Conservation (phyloP, 345 rosid species). For the Camelina hispida region DNA sequence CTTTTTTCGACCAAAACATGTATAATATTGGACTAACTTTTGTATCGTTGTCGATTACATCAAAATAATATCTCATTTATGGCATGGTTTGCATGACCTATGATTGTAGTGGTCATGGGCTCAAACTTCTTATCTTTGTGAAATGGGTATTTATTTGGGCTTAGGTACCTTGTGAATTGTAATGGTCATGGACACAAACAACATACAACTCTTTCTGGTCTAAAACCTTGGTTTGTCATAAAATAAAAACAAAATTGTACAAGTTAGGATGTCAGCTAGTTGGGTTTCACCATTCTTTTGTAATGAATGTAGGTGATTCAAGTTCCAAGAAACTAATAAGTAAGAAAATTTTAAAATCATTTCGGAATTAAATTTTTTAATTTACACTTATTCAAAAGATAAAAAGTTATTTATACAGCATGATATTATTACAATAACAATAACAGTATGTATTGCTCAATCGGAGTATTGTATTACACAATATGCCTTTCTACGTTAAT, state of each 20-base stretch:
- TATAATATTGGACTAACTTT: neutral
- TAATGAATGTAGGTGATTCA: slow-evolving; percentile 34
- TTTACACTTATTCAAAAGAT: slow-evolving; percentile 8
- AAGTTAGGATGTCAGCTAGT: slow-evolving; percentile 1
- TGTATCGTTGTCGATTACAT: neutral
- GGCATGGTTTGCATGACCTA: too few species aligned
- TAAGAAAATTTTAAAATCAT: neutral
- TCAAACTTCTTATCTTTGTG: slow-evolving; percentile 1
- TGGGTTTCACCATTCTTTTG: slow-evolving; percentile 27
- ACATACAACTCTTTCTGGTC: neutral
- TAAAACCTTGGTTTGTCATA: neutral
- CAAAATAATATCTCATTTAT: neutral
- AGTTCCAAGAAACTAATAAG: slow-evolving; percentile 26
- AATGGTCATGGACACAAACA: slow-evolving; percentile 6
- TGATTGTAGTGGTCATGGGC: neutral
- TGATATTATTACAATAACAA: neutral
- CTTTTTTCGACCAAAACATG: neutral
- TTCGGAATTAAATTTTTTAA: neutral
- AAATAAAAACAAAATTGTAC: too few species aligned
- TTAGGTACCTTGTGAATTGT: neutral
- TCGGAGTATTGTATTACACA: too few species aligned
- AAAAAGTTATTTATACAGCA: neutral
- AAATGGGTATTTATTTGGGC: slow-evolving; percentile 9
- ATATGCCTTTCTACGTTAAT: too few species aligned
- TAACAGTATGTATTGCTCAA: too few species aligned